Evolutionary conservation across 163 green algal genomes (phyloP), one percentile per base, ranked within the genome.

Genomic region (Scenedesmus sp.): DNA sequence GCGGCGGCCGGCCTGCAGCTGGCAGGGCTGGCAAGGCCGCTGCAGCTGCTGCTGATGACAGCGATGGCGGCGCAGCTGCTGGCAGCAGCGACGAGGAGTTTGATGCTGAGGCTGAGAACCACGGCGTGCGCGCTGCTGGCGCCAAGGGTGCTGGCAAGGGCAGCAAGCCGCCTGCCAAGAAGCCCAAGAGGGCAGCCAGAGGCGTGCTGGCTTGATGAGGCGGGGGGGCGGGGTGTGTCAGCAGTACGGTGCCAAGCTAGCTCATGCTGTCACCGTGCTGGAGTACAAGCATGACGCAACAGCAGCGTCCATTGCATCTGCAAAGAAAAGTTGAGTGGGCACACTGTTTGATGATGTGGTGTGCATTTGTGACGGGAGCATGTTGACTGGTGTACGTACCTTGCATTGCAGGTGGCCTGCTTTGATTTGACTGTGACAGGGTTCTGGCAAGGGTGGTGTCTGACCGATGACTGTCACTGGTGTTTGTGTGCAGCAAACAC

Each of bases 51-150:
- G 86, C 3, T 67, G n/a, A 74, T 18, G 79, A 66, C 79, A 60
- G 54, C 4, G 81, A 34, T 26, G 16, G 81, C 54, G 81, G 81
- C 79, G 67, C 6, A 2, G 54, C 9, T 70, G 76, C 18, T 57
- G 73, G 64, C 87, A 85, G 87, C 87, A 76, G 66, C 62, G 73
- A 84, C 23, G n/a, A 82, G 4, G 87, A 86, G 54, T 91, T 85
- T 76, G 87, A 91, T 74, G 87, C 66, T 74, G 87, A 91, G 10
- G 87, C 73, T 20, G 87, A 91, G 73, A 91, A 91, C 87, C 87
- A 79, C 20, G 52, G 56, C 3, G 73, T 57, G 18, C n/a, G n/a
- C 3, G 73, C 55, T n/a, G 70, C 70, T 20, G 87, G 59, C 20
- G 54, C 64, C 20, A 57, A 59, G 52, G 77, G 46, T 59, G 77